Evolutionary conservation across 2,329 filamentous ascomycete species (phyloP).

Genomic region (Fusarium continuum): DNA sequence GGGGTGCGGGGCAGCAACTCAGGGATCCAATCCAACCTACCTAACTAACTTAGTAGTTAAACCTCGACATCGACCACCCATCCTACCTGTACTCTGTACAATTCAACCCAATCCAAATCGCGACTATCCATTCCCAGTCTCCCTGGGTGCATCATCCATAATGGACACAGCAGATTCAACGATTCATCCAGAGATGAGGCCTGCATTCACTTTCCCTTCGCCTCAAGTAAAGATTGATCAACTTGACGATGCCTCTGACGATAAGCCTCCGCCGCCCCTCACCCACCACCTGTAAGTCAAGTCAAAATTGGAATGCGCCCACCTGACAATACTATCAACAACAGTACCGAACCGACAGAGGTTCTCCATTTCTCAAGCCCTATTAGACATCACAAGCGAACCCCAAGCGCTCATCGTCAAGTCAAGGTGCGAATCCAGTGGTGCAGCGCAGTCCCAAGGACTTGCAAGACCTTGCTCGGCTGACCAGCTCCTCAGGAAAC

Average conservation of each 20-base stretch:
- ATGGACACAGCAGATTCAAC: conserved; percentile 38
- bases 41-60: too few relatives aligned
- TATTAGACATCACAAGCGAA: conserved; percentile 65
- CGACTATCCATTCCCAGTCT: background rate
- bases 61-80: too few relatives aligned
- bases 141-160: background rate
- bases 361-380: conserved; percentile 60
- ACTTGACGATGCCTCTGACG: conserved; percentile 41
- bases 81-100: too few relatives aligned
- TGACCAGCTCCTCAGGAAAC: conserved; percentile 72
- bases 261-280: conserved; percentile 46
- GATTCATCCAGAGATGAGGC: conserved; percentile 27
- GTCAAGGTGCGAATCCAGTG: conserved; percentile 58
- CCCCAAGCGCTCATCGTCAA: conserved; percentile 65
- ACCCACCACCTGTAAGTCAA: conserved; percentile 55
- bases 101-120: background rate
- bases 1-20: conserved; percentile 39
- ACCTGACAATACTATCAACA: conserved; percentile 8
- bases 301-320: background rate
- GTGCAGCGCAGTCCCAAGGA: background rate
- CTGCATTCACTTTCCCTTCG: conserved; percentile 42
- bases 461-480: conserved; percentile 1
- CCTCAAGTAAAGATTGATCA: conserved; percentile 45
- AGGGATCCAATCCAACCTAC: background rate
- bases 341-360: conserved; percentile 56